Evolutionary conservation across 352 stramenopile genomes (phyloP).

Genomic region (Pythium scleroteichum): DNA sequence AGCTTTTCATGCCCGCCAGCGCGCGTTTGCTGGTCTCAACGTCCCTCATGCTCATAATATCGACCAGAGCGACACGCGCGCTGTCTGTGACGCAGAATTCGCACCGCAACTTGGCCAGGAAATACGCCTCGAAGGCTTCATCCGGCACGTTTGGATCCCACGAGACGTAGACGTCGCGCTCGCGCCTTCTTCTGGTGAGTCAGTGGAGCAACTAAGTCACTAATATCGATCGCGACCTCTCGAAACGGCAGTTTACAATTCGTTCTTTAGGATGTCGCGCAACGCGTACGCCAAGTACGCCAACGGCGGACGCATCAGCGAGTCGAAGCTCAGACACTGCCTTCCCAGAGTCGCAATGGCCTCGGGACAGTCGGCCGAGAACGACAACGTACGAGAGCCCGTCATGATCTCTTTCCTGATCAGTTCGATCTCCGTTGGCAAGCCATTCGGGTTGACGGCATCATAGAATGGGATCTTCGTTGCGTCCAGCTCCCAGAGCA

Average conservation of each 20-base stretch:
- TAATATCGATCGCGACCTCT: too few species aligned
- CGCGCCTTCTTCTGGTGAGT: too few species aligned
- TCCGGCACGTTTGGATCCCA: too few species aligned
- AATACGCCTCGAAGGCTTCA: too few species aligned
- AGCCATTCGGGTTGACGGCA: conserved; percentile 59
- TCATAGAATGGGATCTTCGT: conserved; percentile 67
- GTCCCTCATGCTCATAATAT: too few species aligned
- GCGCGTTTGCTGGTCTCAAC: too few species aligned
- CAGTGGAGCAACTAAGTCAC: too few species aligned
- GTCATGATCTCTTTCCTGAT: conserved; percentile 67
- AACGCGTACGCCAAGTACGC: conserved; percentile 83
- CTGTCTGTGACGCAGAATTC: too few species aligned
- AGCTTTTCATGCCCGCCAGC: too few species aligned
- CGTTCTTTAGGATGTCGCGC: conserved; percentile 70
- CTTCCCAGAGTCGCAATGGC: conserved; percentile 49
- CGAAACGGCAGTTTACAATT: conserved; percentile 31
- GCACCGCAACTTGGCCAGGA: too few species aligned
- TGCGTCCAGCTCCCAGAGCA: conserved; percentile 69
- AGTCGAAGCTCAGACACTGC: conserved; percentile 59
- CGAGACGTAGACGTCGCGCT: too few species aligned
- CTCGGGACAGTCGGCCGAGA: conserved; percentile 42
- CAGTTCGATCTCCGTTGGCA: conserved; percentile 65
- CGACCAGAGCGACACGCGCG: too few species aligned
- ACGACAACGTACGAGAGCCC: conserved; percentile 57
- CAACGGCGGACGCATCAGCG: conserved; percentile 65